Evolutionary conservation across 768 basidiomycete genomes (phyloP), one percentile per base, ranked within the genome.

Genomic region (Trametes villosa): DNA sequence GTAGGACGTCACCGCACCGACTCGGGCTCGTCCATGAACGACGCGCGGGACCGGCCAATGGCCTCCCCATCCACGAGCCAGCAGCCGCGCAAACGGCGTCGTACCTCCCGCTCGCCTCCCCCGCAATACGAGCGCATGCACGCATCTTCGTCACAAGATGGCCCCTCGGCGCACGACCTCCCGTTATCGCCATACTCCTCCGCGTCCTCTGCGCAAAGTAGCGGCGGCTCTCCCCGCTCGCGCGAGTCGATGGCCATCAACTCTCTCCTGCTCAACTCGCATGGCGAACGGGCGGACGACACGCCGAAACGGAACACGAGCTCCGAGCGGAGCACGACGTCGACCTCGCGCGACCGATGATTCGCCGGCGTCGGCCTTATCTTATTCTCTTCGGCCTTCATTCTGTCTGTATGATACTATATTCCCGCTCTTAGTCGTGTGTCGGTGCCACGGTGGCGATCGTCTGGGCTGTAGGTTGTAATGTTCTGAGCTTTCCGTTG

Each of bases 241-340:
- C 79, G 86, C 57, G 84, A 83, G 17, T 86, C 87, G 36, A 92
- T 92, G 91, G 86, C 88, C 44, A 92, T 93, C 66, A 89, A 87
- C 27, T 89, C 89, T 1, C 74, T 93, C 30, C 60, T 93, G 27
- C 79, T 91, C 24, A 83, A 86, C 57, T 41, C 66, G 26, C 54
- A 57, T 22, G 50, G 36, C 22, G 56, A 57, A 12, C 22, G 50
- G 31, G 65, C 57, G 26, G 57, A 61, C 20, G 60, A 67, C 30
- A 63, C 49, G 20, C 57, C 60, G 38, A 59, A 62, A 17, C 63
- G 68, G 27, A 53, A 62, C 48, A 57, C 59, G 7, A 65, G 65
- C 50, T 54, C 59, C n/a, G 60, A 64, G 47, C 65, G 63, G 22
- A 66, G 65, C 53, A 67, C 62, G 45, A 58, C 54, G 36, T 26